Evolutionary conservation across 2,329 filamentous ascomycete genomes (phyloP).

Genomic region (Colletotrichum siamense): DNA sequence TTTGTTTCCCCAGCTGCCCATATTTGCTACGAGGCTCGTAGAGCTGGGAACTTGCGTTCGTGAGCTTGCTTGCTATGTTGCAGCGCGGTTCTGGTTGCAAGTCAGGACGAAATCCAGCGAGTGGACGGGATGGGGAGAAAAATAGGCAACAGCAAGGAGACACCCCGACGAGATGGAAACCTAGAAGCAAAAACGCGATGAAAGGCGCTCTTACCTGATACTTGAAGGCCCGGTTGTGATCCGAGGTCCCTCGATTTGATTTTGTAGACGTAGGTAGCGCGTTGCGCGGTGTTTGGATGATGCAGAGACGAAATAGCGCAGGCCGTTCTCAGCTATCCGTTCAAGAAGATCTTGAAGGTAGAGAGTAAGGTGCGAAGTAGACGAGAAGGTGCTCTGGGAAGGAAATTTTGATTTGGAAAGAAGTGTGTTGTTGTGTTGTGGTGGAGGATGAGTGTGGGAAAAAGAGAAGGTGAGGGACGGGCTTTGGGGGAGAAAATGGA

Average conservation of each 20-base stretch:
- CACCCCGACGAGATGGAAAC: neutral
- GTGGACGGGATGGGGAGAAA: neutral
- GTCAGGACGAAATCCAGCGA: neutral
- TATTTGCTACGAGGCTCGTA: neutral
- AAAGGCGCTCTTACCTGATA: neutral
- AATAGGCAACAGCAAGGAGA: neutral
- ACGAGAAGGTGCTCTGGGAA: neutral
- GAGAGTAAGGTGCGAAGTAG: neutral
- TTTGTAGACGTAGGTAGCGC: neutral
- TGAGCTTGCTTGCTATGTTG: neutral
- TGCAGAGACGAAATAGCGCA: neutral
- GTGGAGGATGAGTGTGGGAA: neutral
- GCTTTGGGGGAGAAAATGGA: neutral
- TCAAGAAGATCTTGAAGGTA: neutral
- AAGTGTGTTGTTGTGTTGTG: neutral
- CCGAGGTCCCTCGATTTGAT: neutral
- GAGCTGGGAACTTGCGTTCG: neutral
- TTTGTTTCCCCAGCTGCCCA: slow-evolving; percentile 5
- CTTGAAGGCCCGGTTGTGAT: neutral
- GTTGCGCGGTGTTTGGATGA: neutral
- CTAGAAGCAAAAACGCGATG: neutral
- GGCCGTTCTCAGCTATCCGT: neutral
- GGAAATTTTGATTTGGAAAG: neutral
- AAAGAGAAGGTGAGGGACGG: neutral
- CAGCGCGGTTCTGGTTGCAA: neutral